phyloP scores from a whole-genome alignment of 106 monocot genomes.

The Dactylorhiza incarnata region DNA sequence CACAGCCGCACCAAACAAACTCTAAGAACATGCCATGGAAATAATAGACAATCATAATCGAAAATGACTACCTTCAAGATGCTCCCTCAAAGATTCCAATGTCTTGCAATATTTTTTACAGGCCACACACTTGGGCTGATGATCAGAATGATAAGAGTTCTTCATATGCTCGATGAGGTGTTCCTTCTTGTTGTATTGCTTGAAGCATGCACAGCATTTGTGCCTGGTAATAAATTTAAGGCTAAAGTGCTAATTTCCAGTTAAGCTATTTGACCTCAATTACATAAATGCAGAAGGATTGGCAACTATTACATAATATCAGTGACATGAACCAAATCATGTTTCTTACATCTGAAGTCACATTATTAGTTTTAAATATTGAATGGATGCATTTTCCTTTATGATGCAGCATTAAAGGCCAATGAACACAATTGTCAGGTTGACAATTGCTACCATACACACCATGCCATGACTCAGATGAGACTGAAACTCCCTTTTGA shows the following conservation, averaged over 20 bases:
- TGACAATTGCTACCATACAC: too few species aligned
- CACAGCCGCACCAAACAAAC: too few species aligned
- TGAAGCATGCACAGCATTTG: constrained; percentile 31
- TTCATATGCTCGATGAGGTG: constrained; percentile 28
- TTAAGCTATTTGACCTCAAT: neutral
- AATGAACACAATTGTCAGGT: neutral
- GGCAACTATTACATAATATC: neutral
- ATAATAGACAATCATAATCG: neutral
- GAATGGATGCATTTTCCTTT: neutral
- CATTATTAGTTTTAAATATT: neutral
- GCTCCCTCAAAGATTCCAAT: constrained; percentile 25
- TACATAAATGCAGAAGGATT: neutral
- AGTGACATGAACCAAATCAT: neutral
- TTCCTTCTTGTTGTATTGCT: constrained; percentile 26
- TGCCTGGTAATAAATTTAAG: constrained; percentile 15
- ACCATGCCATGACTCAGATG: too few species aligned
- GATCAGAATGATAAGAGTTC: constrained; percentile 20
- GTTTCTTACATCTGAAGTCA: neutral
- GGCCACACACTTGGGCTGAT: constrained; percentile 17
- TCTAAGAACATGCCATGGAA: neutral
- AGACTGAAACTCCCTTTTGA: too few species aligned
- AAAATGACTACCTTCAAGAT: constrained; percentile 16
- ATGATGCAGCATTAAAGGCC: neutral
- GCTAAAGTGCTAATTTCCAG: constrained; percentile 2
- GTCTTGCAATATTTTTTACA: constrained; percentile 31